Evolutionary conservation across 2,329 filamentous ascomycete species (phyloP).

Genomic region (Botrytis cinerea): DNA sequence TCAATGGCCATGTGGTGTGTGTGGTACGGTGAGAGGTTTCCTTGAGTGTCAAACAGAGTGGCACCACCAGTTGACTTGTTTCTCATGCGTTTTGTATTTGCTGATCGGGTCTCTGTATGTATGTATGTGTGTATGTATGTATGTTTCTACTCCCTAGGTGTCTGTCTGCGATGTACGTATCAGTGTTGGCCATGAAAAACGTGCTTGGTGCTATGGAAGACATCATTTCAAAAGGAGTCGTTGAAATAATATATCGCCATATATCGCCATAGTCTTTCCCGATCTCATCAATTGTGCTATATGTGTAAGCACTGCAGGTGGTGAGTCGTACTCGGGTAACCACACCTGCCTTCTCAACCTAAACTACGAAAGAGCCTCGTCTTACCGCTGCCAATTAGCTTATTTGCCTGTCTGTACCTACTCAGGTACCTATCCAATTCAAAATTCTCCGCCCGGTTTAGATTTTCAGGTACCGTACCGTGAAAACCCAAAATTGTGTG

Average conservation of each 20-base stretch:
- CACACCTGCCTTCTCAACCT: neutral
- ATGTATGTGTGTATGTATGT: no score
- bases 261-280: neutral
- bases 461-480: slow-evolving; percentile 14
- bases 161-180: neutral
- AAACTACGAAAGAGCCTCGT: neutral
- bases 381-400: slow-evolving; percentile 2
- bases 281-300: neutral
- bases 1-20: slow-evolving; percentile 8
- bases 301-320: neutral
- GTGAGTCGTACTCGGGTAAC: slow-evolving; percentile 2
- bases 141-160: no score
- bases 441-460: slow-evolving; percentile 1
- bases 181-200: neutral
- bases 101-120: neutral
- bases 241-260: neutral
- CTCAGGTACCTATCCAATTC: neutral
- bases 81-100: neutral
- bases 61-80: slow-evolving; percentile 2
- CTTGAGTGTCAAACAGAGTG: neutral
- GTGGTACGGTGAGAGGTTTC: slow-evolving; percentile 7
- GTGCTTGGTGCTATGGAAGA: neutral
- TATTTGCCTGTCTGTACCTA: neutral
- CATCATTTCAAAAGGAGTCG: neutral
- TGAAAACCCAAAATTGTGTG: neutral